Evolutionary conservation across 2,329 filamentous ascomycete species (phyloP).

Genomic region (Alternaria tenuissima): DNA sequence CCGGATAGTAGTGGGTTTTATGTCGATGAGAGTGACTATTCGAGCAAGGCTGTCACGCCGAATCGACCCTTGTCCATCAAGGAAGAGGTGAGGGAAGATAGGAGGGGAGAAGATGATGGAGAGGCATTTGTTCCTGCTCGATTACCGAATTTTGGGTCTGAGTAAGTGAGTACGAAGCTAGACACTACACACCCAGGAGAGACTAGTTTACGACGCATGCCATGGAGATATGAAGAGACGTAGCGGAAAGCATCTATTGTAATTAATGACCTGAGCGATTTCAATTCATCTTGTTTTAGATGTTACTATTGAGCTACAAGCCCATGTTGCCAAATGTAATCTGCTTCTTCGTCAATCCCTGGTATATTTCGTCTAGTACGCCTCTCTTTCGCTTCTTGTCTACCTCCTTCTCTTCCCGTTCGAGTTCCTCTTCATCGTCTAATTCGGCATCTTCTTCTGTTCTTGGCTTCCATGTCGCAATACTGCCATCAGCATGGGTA

Average conservation of each 20-base stretch:
- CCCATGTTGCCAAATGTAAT: conserved; percentile 63
- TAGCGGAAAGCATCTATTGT: not conserved
- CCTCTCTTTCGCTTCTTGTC: conserved; percentile 73
- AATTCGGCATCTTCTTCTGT: conserved; percentile 57
- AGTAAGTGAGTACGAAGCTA: not conserved
- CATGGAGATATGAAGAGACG: not conserved
- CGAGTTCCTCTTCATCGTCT: conserved; percentile 55
- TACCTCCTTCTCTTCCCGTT: conserved; percentile 45
- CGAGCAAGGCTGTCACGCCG: conserved; percentile 38
- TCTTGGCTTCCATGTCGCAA: conserved; percentile 78
- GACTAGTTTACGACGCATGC: not conserved
- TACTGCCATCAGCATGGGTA: conserved; percentile 82
- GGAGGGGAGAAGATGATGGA: conserved; percentile 17
- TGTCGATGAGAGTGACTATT: conserved; percentile 40
- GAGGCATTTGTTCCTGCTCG: conserved; percentile 45
- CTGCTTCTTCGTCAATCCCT: conserved; percentile 75
- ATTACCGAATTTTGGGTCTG: conserved; percentile 43
- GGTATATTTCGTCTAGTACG: conserved; percentile 80
- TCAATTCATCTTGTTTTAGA: not conserved
- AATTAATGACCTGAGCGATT: conserved; percentile 1
- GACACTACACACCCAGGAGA: not conserved
- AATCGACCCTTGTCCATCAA: conserved; percentile 34
- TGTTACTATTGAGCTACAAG: conserved; percentile 10
- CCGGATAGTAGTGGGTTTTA: conserved; percentile 43
- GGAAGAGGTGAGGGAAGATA: conserved; percentile 22